Conservation (phyloP, 352 stramenopile genomes). For the Phytophthora crassamura region DNA sequence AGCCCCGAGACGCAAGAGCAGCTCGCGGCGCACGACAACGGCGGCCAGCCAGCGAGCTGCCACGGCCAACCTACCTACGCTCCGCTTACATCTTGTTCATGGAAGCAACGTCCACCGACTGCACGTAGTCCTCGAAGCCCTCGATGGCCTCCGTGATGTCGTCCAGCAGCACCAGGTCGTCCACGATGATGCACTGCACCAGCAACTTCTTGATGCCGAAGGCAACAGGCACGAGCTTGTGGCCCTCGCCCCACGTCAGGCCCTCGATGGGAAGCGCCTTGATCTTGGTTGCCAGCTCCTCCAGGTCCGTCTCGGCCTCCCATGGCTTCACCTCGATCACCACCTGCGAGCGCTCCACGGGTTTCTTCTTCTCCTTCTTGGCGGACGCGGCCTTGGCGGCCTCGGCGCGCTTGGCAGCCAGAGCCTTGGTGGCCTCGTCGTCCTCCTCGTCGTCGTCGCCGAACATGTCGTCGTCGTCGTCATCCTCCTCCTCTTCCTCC, state of each 20-base stretch:
- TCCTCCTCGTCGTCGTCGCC: slow-evolving; percentile 75
- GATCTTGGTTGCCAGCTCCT: slow-evolving; percentile 76
- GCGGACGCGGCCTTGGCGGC: slow-evolving; percentile 45
- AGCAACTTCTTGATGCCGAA: slow-evolving; percentile 91
- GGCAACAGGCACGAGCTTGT: slow-evolving; percentile 86
- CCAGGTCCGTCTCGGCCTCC: slow-evolving; percentile 81
- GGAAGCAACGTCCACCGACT: slow-evolving; percentile 85
- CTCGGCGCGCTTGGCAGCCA: slow-evolving; percentile 58
- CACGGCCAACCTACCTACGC: no score
- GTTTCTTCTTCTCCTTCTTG: slow-evolving; percentile 79
- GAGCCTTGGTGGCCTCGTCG: slow-evolving; percentile 45
- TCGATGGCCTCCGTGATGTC: slow-evolving; percentile 87
- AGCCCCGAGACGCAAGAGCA: slow-evolving; percentile 5
- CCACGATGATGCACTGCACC: slow-evolving; percentile 84
- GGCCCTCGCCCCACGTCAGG: slow-evolving; percentile 78
- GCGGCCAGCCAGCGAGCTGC: slow-evolving; percentile 29
- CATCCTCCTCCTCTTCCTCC: slow-evolving; percentile 47
- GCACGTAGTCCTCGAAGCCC: slow-evolving; percentile 84
- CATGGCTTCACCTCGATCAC: slow-evolving; percentile 78
- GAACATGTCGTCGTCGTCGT: slow-evolving; percentile 69
- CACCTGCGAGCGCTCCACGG: slow-evolving; percentile 66
- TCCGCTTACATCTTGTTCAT: slow-evolving; percentile 88
- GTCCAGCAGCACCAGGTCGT: slow-evolving; percentile 81
- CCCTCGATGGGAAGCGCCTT: slow-evolving; percentile 77
- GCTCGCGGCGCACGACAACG: slow-evolving; percentile 14